Evolutionary conservation across 108 stramenopile species (phyloP).

Genomic region (Phaeodactylum tricornutum): DNA sequence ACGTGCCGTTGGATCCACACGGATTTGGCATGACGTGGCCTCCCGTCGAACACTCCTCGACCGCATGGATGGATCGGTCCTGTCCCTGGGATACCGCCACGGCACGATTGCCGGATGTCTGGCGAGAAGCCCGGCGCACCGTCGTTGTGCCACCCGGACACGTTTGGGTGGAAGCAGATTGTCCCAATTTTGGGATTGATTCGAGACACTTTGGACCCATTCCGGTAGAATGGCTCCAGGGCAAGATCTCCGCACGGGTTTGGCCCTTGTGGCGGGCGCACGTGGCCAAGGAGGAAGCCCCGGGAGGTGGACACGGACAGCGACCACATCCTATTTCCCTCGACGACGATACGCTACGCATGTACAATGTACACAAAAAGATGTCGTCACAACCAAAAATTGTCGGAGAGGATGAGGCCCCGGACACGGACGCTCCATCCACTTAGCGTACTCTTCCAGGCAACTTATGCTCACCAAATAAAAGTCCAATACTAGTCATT

Average conservation of each 20-base stretch:
- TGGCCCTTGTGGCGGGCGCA: slow-evolving; percentile 48
- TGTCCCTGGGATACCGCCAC: slow-evolving; percentile 1
- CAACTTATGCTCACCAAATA: too few relatives aligned
- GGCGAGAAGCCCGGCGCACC: slow-evolving; percentile 2
- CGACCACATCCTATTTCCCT: slow-evolving; percentile 12
- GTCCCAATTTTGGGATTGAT: slow-evolving; percentile 83
- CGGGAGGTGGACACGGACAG: too few relatives aligned
- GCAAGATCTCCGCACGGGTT: slow-evolving; percentile 53
- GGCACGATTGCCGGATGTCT: neutral
- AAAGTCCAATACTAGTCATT: too few relatives aligned
- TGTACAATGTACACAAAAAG: slow-evolving; percentile 5
- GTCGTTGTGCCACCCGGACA: slow-evolving; percentile 65
- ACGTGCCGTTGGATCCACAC: slow-evolving; percentile 12
- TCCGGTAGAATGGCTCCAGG: slow-evolving; percentile 56
- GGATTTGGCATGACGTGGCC: slow-evolving; percentile 29
- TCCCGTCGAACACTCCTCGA: neutral
- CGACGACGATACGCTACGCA: slow-evolving; percentile 1
- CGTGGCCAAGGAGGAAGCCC: neutral
- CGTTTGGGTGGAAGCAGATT: slow-evolving; percentile 94
- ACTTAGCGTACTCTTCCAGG: too few relatives aligned
- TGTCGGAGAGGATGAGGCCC: too few relatives aligned
- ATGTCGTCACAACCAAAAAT: neutral
- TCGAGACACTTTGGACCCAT: slow-evolving; percentile 88
- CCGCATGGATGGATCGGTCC: slow-evolving; percentile 1
- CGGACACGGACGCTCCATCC: too few relatives aligned